Percentiles rank a stretch among this genome's conserved stretches.
phyloP scores from a whole-genome alignment of 495 filamentous ascomycete genomes.

The Aspergillus nidulans region DNA sequence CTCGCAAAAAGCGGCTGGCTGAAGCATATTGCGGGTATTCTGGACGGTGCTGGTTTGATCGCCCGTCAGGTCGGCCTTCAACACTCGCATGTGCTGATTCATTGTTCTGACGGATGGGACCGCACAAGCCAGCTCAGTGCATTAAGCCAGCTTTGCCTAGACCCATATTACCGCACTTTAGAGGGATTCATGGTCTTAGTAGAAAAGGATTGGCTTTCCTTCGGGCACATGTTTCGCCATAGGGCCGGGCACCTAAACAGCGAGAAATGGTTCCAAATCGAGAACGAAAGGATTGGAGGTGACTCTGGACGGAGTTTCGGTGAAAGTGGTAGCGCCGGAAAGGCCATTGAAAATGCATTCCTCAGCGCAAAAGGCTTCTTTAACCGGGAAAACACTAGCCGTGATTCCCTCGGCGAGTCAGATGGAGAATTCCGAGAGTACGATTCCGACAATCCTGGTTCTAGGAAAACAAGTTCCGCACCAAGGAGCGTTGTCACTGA shows the following conservation, averaged over 20 bases:
- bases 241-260: constrained; percentile 79
- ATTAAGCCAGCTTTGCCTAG: constrained; percentile 88
- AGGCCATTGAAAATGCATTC: constrained; percentile 81
- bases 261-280: constrained; percentile 92
- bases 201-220: constrained; percentile 97
- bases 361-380: constrained; percentile 88
- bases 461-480: constrained; percentile 38
- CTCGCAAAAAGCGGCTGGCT: constrained; percentile 85
- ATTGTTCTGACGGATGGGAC: constrained; percentile 99
- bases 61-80: constrained; percentile 84
- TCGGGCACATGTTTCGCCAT: constrained; percentile 94
- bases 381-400: constrained; percentile 65
- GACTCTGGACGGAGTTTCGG: constrained; percentile 39
- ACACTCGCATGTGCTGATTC: constrained; percentile 92
- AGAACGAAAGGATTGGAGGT: constrained; percentile 59
- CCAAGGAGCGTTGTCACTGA: constrained; percentile 40
- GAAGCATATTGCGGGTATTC: constrained; percentile 78
- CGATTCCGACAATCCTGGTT: constrained; percentile 42
- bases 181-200: constrained; percentile 94
- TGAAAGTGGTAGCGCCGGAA: constrained; percentile 57
- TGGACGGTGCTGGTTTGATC: constrained; percentile 81
- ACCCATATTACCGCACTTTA: constrained; percentile 92
- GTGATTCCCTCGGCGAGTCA: constrained; percentile 58
- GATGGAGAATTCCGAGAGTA: constrained; percentile 59
- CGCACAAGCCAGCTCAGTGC: constrained; percentile 93